Conservation (phyloP, 2,329 filamentous ascomycete genomes). For the Cryphonectria carpinicola region DNA sequence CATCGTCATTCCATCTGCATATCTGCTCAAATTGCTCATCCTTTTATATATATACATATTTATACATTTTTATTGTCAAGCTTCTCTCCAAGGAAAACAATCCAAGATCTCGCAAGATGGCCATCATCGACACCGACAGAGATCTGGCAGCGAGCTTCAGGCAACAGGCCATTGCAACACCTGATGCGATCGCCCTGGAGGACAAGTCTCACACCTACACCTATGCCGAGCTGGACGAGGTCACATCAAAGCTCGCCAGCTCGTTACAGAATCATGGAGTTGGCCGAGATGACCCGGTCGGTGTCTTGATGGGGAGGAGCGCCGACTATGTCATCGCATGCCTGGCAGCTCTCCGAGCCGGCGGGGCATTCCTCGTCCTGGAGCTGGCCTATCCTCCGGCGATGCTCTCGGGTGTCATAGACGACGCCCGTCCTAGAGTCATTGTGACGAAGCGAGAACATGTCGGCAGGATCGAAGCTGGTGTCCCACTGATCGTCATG, state of each 20-base stretch:
- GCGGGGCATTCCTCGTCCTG: conserved; percentile 79
- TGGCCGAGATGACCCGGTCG: conserved; percentile 73
- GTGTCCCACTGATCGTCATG: conserved; percentile 66
- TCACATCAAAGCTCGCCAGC: conserved; percentile 66
- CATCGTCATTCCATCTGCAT: background rate
- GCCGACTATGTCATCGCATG: conserved; percentile 81
- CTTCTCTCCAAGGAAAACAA: background rate
- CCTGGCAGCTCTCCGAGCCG: conserved; percentile 75
- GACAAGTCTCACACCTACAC: conserved; percentile 70
- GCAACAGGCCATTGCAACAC: conserved; percentile 69
- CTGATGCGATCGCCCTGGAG: conserved; percentile 72
- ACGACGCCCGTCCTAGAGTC: conserved; percentile 73
- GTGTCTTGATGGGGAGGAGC: conserved; percentile 74
- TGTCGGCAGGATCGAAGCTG: conserved; percentile 65
- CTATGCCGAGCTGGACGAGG: conserved; percentile 72
- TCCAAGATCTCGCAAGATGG: conserved; percentile 47
- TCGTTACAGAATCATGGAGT: conserved; percentile 70
- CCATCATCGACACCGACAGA: conserved; percentile 70
- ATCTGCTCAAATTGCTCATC: background rate
- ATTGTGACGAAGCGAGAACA: conserved; percentile 71
- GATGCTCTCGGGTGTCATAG: conserved; percentile 74
- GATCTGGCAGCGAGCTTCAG: conserved; percentile 74
- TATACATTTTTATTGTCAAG: background rate
- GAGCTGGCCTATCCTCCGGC: conserved; percentile 79
- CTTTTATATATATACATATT: too few species aligned